Base-by-base conservation (phyloP, 106 monocot genomes). In the Platanthera guangdongensis region DNA sequence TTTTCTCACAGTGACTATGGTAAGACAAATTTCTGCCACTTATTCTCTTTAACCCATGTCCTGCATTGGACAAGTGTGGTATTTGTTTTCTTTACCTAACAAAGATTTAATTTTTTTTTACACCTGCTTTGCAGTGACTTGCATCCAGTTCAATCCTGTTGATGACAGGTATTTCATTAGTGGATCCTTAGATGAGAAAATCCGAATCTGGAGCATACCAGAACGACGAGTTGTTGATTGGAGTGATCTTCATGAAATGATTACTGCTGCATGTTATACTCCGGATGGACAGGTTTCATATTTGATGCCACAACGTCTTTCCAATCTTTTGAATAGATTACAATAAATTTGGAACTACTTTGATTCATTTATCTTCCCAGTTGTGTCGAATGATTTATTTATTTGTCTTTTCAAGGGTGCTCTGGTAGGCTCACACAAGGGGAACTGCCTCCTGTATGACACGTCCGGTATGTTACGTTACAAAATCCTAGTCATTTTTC, bases 81-180 rank as follows among this genome's bases (percentile, higher is more conserved):
- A 60, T 22, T 60, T 60, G 39, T 39, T 60, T 2, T 21, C 21
- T n/a, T 60, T 60, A 60, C 19, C 4, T 19, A 60, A 60, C 21
- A 60, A 7, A 1, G 21, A 19, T 21, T 21, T 60, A 11, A 60
- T 21, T 0, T 21, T 60, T 60, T 19, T 60, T 60, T 52, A 72
- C 76, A 55, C 64, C 71, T 67, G 11, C 47, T 71, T 75, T 85
- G 70, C 84, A 96, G 95, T 96, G 78, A 96, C 95, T 47, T 93
- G 95, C 82, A 96, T 96, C 71, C 95, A 96, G 78, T 96, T 96
- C 81, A 96, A 96, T 81, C 95, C 95, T 57, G 93, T 91, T 32
- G 85, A 96, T 77, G 89, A 95, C 75, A 83, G 77, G 71, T 92
- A 87, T 73, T 95, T 95, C 84, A 92, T 95, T 51, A 95, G 95